A percentile compares a stretch with the other conserved stretches of the same genome.
Conservation (phyloP, 164 flowering plant species). For the Tetrastigma voinierianum region DNA sequence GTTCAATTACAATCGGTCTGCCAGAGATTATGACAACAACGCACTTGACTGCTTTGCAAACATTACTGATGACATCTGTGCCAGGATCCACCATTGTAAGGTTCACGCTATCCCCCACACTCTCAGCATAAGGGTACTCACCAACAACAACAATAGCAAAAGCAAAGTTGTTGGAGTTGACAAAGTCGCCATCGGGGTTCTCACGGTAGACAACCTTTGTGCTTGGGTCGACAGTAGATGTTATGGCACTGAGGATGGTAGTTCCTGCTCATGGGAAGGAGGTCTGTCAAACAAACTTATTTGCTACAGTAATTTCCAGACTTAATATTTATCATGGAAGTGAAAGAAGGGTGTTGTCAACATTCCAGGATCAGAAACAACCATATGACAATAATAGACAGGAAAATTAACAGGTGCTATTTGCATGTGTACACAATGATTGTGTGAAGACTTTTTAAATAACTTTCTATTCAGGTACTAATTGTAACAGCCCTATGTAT, state of each 20-base stretch:
- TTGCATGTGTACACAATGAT: no score
- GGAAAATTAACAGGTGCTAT: background rate
- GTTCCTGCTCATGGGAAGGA: conserved; percentile 38
- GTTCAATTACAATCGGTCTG: conserved; percentile 55
- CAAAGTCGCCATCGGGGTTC: conserved; percentile 42
- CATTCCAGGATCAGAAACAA: conserved; percentile 1
- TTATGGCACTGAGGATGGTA: conserved; percentile 51
- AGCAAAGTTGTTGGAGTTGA: conserved; percentile 42
- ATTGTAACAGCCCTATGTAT: no score
- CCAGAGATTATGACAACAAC: conserved; percentile 55
- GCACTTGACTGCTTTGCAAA: conserved; percentile 47
- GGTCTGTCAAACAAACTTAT: background rate
- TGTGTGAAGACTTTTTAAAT: no score
- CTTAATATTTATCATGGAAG: background rate
- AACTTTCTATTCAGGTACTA: no score
- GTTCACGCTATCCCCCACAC: conserved; percentile 44
- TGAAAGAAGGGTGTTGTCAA: background rate
- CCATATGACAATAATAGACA: background rate
- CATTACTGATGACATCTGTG: conserved; percentile 38
- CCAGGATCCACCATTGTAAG: conserved; percentile 62
- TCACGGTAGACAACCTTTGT: conserved; percentile 46
- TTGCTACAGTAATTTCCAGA: background rate
- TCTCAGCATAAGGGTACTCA: conserved; percentile 58
- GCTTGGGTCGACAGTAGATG: conserved; percentile 43
- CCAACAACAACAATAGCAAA: conserved; percentile 62